Evolutionary conservation across 1,284 basidiomycete genomes (phyloP).

Genomic region (Fomitopsis palustris): DNA sequence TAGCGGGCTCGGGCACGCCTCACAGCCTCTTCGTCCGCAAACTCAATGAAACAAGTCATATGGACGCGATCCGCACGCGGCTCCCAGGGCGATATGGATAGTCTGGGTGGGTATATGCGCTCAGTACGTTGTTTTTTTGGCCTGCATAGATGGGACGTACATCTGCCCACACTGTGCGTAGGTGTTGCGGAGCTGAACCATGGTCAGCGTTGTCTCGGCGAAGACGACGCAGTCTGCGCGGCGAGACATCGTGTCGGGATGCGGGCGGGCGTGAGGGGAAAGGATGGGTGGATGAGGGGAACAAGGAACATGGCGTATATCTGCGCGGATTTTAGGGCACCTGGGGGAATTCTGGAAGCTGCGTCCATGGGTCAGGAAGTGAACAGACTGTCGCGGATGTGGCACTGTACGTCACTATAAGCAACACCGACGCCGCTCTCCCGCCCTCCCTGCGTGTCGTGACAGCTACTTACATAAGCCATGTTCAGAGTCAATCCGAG

Average conservation of each 20-base stretch:
- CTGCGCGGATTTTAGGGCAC: neutral
- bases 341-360: neutral
- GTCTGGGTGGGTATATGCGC: conserved; percentile 14
- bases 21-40: conserved; percentile 22
- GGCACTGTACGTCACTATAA: neutral
- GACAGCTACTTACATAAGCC: neutral
- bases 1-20: conserved; percentile 22
- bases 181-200: conserved; percentile 25
- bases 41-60: conserved; percentile 18
- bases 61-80: conserved; percentile 3
- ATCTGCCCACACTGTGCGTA: conserved; percentile 35
- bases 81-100: conserved; percentile 8
- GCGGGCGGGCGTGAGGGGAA: conserved; percentile 4
- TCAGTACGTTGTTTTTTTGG: neutral
- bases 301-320: neutral
- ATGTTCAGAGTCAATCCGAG: too few relatives aligned
- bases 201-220: conserved; percentile 26
- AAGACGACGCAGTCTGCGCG: conserved; percentile 25
- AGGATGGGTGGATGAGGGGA: neutral
- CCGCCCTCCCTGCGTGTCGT: neutral
- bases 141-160: conserved; percentile 21
- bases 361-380: neutral
- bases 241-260: conserved; percentile 3
- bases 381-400: neutral
- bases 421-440: neutral